Conservation (phyloP, 2,329 filamentous ascomycete genomes). For the Bipolaris zeicola region DNA sequence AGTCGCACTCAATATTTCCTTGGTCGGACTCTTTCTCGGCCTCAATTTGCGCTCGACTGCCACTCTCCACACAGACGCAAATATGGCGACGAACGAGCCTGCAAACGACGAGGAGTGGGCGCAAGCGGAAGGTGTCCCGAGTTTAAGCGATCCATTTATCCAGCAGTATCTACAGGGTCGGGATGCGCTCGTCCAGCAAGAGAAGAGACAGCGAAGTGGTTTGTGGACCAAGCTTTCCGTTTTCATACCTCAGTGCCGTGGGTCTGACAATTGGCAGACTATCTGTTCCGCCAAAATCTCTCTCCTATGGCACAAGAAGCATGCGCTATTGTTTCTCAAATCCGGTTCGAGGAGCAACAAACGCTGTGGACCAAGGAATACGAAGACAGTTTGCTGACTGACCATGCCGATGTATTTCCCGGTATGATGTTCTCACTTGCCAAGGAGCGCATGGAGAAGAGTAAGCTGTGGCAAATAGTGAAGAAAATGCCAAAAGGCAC, state of each 20-base stretch:
- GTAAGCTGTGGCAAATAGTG: conserved; percentile 83
- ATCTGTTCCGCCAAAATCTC: conserved; percentile 73
- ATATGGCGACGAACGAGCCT: conserved; percentile 30
- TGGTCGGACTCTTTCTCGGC: not conserved
- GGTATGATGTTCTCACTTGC: conserved; percentile 94
- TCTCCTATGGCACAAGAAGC: conserved; percentile 80
- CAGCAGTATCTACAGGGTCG: conserved; percentile 80
- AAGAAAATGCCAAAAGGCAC: conserved; percentile 87
- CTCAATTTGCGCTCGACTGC: not conserved
- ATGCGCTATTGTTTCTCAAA: conserved; percentile 77
- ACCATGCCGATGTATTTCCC: conserved; percentile 72
- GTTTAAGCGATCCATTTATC: conserved; percentile 72
- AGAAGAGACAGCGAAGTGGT: conserved; percentile 84
- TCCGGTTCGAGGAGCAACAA: conserved; percentile 76
- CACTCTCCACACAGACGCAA: not conserved
- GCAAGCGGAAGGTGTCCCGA: conserved; percentile 50
- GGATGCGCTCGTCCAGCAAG: conserved; percentile 75
- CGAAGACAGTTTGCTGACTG: conserved; percentile 70
- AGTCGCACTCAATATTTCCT: conserved; percentile 4
- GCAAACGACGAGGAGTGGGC: conserved; percentile 48
- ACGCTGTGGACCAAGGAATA: conserved; percentile 77
- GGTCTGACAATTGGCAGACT: conserved; percentile 57
- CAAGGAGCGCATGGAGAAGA: conserved; percentile 83
- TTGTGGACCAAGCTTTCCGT: conserved; percentile 33
- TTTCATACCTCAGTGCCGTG: not conserved